phyloP scores from a whole-genome alignment of 2,329 filamentous ascomycete genomes.

The Sclerotiophoma versabilis region DNA sequence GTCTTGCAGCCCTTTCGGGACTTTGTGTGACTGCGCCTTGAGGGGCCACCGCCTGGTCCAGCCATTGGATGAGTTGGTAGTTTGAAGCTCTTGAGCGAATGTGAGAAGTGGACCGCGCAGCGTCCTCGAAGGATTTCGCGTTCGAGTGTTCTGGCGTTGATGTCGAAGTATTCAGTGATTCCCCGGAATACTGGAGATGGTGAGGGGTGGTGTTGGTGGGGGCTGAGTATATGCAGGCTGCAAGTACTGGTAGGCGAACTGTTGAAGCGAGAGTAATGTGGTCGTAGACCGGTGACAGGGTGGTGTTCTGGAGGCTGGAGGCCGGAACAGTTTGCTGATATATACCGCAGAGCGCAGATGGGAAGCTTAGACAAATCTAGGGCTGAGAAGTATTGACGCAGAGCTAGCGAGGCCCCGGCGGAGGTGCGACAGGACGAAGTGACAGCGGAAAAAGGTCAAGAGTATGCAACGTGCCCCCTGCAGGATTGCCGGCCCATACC shows the following conservation, averaged over 20 bases:
- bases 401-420: conserved; percentile 16
- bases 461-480: conserved; percentile 44
- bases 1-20: conserved; percentile 98
- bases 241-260: conserved; percentile 38
- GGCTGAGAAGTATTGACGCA: conserved; percentile 22
- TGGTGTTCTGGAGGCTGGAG: conserved; percentile 36
- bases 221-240: conserved; percentile 43
- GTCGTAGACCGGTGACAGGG: conserved; percentile 44
- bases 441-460: conserved; percentile 20
- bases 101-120: conserved; percentile 24
- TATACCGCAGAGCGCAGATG: conserved; percentile 41
- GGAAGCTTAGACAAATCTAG: conserved; percentile 38
- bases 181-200: conserved; percentile 18
- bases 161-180: conserved; percentile 19
- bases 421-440: conserved; percentile 19
- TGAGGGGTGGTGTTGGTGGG: conserved; percentile 33
- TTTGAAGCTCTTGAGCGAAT: conserved; percentile 17
- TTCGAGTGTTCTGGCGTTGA: conserved; percentile 20
- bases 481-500: conserved; percentile 38
- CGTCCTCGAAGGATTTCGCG: conserved; percentile 17
- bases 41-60: conserved; percentile 92
- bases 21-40: conserved; percentile 92
- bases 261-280: conserved; percentile 43
- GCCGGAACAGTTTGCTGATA: conserved; percentile 41
- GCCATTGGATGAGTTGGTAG: conserved; percentile 67